phyloP scores from a whole-genome alignment of 2,329 filamentous ascomycete genomes.

The Aspergillus transmontanensis region DNA sequence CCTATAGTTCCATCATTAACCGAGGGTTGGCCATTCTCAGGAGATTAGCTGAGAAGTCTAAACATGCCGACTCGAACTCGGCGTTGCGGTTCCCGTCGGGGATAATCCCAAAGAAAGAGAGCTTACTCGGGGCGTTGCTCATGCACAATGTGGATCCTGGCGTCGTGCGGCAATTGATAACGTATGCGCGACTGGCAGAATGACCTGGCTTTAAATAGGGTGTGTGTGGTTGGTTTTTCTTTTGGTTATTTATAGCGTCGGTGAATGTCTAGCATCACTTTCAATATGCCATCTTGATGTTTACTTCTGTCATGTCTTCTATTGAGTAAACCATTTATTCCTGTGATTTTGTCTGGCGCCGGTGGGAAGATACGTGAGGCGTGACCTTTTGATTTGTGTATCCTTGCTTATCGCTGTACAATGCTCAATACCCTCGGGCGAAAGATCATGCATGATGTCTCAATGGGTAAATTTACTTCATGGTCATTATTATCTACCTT shows the following conservation, averaged over 20 bases:
- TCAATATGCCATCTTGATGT: slow-evolving; percentile 18
- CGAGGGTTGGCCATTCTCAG: slow-evolving; percentile 70
- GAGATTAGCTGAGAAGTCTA: slow-evolving; percentile 67
- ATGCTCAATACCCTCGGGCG: slow-evolving; percentile 40
- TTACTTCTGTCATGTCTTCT: slow-evolving; percentile 26
- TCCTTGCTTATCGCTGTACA: slow-evolving; percentile 32
- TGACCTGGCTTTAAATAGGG: slow-evolving; percentile 27
- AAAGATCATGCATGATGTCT: slow-evolving; percentile 29
- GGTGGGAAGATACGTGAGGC: slow-evolving; percentile 27
- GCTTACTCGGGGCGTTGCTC: slow-evolving; percentile 66
- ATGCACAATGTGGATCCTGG: slow-evolving; percentile 65
- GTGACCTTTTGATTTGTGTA: slow-evolving; percentile 22
- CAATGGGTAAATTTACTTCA: slow-evolving; percentile 20
- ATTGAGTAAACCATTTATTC: slow-evolving; percentile 24
- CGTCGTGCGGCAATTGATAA: slow-evolving; percentile 69
- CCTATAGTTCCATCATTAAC: slow-evolving; percentile 60
- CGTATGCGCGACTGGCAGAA: slow-evolving; percentile 60
- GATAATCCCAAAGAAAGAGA: slow-evolving; percentile 68
- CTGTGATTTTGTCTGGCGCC: slow-evolving; percentile 23
- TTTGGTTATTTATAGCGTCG: slow-evolving; percentile 23
- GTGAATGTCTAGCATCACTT: slow-evolving; percentile 15
- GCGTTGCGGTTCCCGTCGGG: slow-evolving; percentile 58
- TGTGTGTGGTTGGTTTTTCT: slow-evolving; percentile 14
- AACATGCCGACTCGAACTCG: slow-evolving; percentile 56
- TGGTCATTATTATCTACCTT: slow-evolving; percentile 7